Conservation (phyloP, 2,329 filamentous ascomycete genomes). For the Coniochaeta pulveracea region DNA sequence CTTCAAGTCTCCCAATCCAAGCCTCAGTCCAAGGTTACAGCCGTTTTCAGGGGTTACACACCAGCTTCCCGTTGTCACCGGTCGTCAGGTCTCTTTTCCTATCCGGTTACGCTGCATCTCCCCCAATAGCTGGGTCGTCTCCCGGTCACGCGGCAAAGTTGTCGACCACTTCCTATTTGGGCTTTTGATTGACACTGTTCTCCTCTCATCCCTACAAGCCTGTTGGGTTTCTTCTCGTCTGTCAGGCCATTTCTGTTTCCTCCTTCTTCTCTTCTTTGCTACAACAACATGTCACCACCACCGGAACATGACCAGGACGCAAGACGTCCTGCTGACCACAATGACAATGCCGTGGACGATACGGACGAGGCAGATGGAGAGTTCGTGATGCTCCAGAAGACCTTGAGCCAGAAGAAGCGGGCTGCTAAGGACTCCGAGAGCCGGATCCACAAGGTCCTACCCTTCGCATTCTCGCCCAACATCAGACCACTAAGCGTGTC, state of each 20-base stretch:
- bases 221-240: background rate
- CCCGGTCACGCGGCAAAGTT: constrained; percentile 3
- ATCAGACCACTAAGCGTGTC: constrained; percentile 60
- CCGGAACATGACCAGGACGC: background rate
- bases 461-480: constrained; percentile 58
- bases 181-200: background rate
- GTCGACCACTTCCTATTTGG: constrained; percentile 4
- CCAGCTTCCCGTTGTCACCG: background rate
- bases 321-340: background rate
- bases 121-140: background rate
- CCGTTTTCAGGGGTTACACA: background rate
- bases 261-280: background rate
- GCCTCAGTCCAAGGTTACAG: no score
- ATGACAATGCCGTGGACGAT: constrained; percentile 15
- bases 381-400: constrained; percentile 23
- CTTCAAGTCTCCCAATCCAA: no score
- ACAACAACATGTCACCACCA: constrained; percentile 6
- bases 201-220: background rate
- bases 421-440: constrained; percentile 19
- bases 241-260: background rate
- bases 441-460: constrained; percentile 30
- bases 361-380: constrained; percentile 19
- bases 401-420: constrained; percentile 26
- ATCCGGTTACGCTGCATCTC: constrained; percentile 1
- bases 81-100: background rate